These are phyloP conservation scores for Hyaloperonospora arabidopsidis DNA, from an alignment of 352 stramenopile genomes.

Conservation along the genomic window DNA sequence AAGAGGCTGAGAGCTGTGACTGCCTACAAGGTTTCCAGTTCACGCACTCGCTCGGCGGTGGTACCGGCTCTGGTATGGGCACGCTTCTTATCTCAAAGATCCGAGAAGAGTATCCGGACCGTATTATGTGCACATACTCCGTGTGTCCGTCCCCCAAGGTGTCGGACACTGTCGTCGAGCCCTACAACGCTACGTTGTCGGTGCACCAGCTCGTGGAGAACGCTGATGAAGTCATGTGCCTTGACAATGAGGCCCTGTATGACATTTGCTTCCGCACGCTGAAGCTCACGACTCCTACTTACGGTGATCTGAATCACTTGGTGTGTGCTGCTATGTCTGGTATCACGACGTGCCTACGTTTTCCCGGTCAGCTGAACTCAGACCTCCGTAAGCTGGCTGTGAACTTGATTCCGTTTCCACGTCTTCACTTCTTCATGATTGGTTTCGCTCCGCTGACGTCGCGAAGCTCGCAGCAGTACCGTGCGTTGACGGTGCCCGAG, in stretches of 20 bases:
- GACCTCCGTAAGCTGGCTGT: slow-evolving; percentile 97
- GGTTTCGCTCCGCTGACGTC: slow-evolving; percentile 97
- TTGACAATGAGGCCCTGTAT: slow-evolving; percentile 99
- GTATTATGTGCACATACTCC: slow-evolving; percentile 99
- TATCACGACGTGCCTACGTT: slow-evolving; percentile 98
- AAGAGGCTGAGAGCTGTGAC: slow-evolving; percentile 97
- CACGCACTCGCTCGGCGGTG: slow-evolving; percentile 98
- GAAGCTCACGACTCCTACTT: slow-evolving; percentile 97
- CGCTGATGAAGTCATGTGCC: slow-evolving; percentile 98
- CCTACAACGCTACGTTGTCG: slow-evolving; percentile 99
- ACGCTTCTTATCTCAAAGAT: slow-evolving; percentile 98
- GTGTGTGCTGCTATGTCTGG: slow-evolving; percentile 98
- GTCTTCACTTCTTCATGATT: slow-evolving; percentile 99
- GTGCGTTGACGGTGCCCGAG: slow-evolving; percentile 95
- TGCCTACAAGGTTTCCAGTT: slow-evolving; percentile 99
- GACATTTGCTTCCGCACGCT: slow-evolving; percentile 99
- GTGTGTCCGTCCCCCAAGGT: slow-evolving; percentile 97
- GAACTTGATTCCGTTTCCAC: slow-evolving; percentile 98
- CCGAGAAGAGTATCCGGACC: slow-evolving; percentile 97
- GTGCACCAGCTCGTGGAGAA: slow-evolving; percentile 99
- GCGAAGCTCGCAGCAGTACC: slow-evolving; percentile 95
- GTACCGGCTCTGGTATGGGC: slow-evolving; percentile 98
- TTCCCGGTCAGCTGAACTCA: slow-evolving; percentile 98
- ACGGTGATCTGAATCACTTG: slow-evolving; percentile 98
- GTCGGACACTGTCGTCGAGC: slow-evolving; percentile 98